phyloP scores from a whole-genome alignment of 2,329 filamentous ascomycete species.

The Fusarium sp. region DNA sequence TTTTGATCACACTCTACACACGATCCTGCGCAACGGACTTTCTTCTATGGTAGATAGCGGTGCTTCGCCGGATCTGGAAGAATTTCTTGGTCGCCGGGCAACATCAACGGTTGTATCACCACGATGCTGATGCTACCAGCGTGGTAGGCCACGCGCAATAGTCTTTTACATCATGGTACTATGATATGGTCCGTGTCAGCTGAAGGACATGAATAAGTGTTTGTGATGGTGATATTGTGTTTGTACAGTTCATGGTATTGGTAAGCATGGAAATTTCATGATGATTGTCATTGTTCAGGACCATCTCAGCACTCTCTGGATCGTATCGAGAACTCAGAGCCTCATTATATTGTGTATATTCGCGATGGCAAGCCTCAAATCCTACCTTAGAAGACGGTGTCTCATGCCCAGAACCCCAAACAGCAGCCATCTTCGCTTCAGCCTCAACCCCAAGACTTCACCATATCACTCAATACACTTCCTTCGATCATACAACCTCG shows the following conservation, averaged over 20 bases:
- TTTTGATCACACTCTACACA: background rate
- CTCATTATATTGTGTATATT: background rate
- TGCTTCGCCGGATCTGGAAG: slow-evolving; percentile 10
- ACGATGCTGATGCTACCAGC: background rate
- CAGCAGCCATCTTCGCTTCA: background rate
- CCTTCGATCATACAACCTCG: slow-evolving; percentile 1
- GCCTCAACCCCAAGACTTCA: background rate
- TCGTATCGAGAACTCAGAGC: background rate
- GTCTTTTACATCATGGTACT: background rate
- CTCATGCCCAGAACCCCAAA: background rate
- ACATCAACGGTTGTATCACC: slow-evolving; percentile 18
- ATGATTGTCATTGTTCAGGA: background rate
- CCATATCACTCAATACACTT: background rate
- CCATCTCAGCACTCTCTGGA: background rate
- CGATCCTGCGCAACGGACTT: background rate
- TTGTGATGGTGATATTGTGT: background rate
- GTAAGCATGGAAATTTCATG: background rate
- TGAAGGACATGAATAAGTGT: background rate
- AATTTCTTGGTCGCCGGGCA: slow-evolving; percentile 8
- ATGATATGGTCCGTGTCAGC: background rate
- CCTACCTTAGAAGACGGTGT: rapidly evolving
- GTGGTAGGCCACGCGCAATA: background rate
- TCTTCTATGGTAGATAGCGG: background rate
- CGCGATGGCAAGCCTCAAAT: rapidly evolving
- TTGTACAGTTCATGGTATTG: background rate